Conservation (phyloP, 192 early-diverging fungal species). For the Phlyctochytrium planicorne region DNA sequence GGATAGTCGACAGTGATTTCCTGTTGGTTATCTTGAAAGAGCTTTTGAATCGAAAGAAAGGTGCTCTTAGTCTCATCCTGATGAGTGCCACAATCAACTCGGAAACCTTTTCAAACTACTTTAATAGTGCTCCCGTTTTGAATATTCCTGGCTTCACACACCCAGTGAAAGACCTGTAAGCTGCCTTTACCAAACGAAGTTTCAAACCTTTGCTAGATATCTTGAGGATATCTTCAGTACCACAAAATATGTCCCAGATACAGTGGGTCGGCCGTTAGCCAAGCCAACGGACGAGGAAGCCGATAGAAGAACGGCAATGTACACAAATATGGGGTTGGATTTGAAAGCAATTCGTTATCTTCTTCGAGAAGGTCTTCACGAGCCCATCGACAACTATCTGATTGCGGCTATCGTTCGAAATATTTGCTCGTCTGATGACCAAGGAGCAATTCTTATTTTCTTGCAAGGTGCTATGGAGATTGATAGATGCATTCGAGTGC, state of each 20-base stretch:
- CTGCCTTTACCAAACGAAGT: background rate
- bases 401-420: slow-evolving; percentile 42
- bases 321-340: slow-evolving; percentile 6
- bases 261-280: background rate
- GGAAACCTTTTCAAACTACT: slow-evolving; percentile 46
- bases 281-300: background rate
- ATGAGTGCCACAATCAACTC: slow-evolving; percentile 78
- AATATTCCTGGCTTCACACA: slow-evolving; percentile 61
- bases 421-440: slow-evolving; percentile 37
- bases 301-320: background rate
- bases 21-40: slow-evolving; percentile 67
- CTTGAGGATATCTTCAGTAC: slow-evolving; percentile 67
- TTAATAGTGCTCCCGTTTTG: slow-evolving; percentile 44
- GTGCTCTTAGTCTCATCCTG: slow-evolving; percentile 59
- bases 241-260: slow-evolving; percentile 35
- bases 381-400: slow-evolving; percentile 55
- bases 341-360: slow-evolving; percentile 6
- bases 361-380: slow-evolving; percentile 29
- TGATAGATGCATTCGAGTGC: slow-evolving; percentile 59
- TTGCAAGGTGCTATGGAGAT: slow-evolving; percentile 58
- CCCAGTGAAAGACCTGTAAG: slow-evolving; percentile 44
- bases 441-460: slow-evolving; percentile 76
- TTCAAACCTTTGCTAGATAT: slow-evolving; percentile 21
- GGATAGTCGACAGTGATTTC: slow-evolving; percentile 58
- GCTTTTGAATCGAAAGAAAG: slow-evolving; percentile 43